Evolutionary conservation across 148 eudicot genomes (phyloP).

Genomic region (Rhododendron mucronatum): DNA sequence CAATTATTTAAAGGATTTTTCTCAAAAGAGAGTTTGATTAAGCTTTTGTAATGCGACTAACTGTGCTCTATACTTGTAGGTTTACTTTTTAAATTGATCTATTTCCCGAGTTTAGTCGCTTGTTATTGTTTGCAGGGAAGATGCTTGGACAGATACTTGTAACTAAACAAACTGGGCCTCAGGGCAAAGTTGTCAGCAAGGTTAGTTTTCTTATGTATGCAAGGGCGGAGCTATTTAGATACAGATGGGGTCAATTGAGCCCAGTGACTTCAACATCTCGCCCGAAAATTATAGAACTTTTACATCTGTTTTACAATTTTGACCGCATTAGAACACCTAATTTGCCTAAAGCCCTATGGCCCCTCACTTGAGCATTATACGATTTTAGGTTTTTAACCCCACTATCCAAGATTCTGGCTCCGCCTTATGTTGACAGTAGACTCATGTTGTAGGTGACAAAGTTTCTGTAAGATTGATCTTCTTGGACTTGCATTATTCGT

Average conservation of each 20-base stretch:
- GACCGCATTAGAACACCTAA: too few relatives aligned
- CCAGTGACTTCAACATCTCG: neutral
- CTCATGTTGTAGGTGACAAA: neutral
- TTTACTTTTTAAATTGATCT: neutral
- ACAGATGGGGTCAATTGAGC: neutral
- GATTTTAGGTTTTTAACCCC: too few relatives aligned
- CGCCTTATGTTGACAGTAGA: neutral
- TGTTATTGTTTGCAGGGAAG: slow-evolving; percentile 43
- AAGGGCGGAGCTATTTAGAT: neutral
- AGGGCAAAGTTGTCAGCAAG: slow-evolving; percentile 93
- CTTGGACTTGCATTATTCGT: neutral
- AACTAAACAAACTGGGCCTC: slow-evolving; percentile 92
- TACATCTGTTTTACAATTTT: too few relatives aligned
- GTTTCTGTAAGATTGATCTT: neutral
- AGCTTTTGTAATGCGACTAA: neutral
- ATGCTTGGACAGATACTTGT: slow-evolving; percentile 98
- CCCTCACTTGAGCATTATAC: too few relatives aligned
- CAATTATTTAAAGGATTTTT: neutral
- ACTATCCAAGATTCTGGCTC: neutral
- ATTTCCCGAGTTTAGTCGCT: neutral
- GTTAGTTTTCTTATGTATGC: slow-evolving; percentile 23
- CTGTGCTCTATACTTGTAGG: neutral
- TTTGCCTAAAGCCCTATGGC: too few relatives aligned
- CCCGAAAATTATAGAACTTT: neutral
- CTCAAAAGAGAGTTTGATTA: too few relatives aligned